phyloP scores from a whole-genome alignment of 257 asterid species.

The Ehretia macrophylla region DNA sequence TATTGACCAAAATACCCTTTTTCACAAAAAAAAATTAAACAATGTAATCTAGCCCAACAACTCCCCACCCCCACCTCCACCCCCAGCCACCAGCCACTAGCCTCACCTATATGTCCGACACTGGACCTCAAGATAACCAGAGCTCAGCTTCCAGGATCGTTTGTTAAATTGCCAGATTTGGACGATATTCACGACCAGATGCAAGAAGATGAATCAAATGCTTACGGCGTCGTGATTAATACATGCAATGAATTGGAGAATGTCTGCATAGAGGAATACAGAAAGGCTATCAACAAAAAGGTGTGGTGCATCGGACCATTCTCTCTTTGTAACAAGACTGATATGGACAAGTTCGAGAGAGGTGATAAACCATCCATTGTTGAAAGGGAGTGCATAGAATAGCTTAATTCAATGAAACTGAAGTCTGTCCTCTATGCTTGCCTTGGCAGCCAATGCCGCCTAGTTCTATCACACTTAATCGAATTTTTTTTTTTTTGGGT shows the following conservation, averaged over 20 bases:
- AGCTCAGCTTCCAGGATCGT: slow-evolving; percentile 60
- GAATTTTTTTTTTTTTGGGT: no score
- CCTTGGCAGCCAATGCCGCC: slow-evolving; percentile 70
- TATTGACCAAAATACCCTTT: no score
- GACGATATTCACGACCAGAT: slow-evolving; percentile 62
- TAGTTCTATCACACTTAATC: slow-evolving; percentile 43
- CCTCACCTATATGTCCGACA: no score
- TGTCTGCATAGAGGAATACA: slow-evolving; percentile 50
- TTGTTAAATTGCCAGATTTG: slow-evolving; percentile 48
- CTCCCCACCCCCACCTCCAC: no score
- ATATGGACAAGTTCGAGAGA: slow-evolving; percentile 55
- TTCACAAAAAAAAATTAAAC: no score
- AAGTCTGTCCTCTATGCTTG: slow-evolving; percentile 54
- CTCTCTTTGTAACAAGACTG: slow-evolving; percentile 44
- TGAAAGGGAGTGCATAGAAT: slow-evolving; percentile 32
- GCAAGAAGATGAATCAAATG: slow-evolving; percentile 54
- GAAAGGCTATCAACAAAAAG: slow-evolving; percentile 42
- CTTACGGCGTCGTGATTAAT: slow-evolving; percentile 71
- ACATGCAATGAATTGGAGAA: slow-evolving; percentile 50
- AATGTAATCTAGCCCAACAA: no score
- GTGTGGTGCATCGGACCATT: slow-evolving; percentile 84
- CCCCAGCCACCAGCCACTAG: no score
- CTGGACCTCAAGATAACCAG: slow-evolving; percentile 39
- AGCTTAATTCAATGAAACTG: slow-evolving; percentile 49
- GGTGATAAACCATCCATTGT: slow-evolving; percentile 55